Conservation (phyloP, 768 basidiomycete species). For the Lentinus tigrinus region DNA sequence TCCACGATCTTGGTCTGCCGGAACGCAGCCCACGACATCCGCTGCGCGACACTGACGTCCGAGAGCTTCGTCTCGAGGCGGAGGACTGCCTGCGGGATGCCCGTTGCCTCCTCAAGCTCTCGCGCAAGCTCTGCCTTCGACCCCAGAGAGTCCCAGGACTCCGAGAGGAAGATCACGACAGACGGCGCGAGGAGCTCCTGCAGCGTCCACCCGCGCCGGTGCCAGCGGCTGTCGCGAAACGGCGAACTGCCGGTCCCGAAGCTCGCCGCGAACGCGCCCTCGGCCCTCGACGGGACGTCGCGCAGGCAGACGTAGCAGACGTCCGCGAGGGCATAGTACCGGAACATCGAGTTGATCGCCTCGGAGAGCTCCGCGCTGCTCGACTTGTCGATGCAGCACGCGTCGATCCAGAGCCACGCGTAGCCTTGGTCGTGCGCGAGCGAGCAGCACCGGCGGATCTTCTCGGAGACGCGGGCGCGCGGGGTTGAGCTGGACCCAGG, state of each 20-base stretch:
- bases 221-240: not conserved
- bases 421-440: not conserved
- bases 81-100: not conserved
- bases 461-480: not conserved
- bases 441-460: not conserved
- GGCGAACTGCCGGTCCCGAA: not conserved
- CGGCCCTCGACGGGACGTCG: not conserved
- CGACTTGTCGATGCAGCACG: constrained; percentile 11
- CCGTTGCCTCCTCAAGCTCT: not conserved
- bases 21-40: constrained; percentile 8
- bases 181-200: constrained; percentile 1
- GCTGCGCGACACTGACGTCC: not conserved
- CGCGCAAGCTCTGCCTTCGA: not conserved
- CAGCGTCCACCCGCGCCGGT: constrained; percentile 2
- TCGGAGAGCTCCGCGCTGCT: constrained; percentile 8
- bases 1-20: constrained; percentile 3
- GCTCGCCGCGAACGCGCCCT: not conserved
- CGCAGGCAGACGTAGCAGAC: constrained; percentile 1
- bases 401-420: constrained; percentile 6
- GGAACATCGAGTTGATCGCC: constrained; percentile 10
- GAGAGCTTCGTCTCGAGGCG: not conserved
- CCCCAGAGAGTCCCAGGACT: not conserved
- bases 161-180: not conserved
- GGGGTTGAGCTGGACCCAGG: not conserved
- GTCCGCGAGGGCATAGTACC: not conserved